Conservation (phyloP, 2,329 filamentous ascomycete genomes). For the Hypoxylon sp. region DNA sequence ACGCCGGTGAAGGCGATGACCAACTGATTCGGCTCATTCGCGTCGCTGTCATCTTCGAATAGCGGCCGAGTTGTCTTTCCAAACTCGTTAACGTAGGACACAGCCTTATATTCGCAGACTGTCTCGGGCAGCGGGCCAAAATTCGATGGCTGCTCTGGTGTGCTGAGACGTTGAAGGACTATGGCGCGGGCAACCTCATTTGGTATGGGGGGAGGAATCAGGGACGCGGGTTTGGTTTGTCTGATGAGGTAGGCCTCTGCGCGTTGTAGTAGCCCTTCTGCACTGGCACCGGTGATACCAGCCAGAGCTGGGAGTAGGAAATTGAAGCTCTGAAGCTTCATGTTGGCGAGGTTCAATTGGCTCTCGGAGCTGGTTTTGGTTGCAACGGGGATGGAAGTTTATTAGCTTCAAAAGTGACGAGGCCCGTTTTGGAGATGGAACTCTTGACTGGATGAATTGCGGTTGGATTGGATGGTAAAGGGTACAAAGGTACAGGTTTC, state of each 20-base stretch:
- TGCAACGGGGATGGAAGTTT: constrained; percentile 21
- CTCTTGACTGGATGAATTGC: constrained; percentile 6
- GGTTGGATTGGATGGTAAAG: no score
- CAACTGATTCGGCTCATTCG: constrained; percentile 59
- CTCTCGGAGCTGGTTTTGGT: constrained; percentile 21
- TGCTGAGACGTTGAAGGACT: constrained; percentile 64
- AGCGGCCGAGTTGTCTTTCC: constrained; percentile 66
- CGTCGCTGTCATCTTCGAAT: constrained; percentile 46
- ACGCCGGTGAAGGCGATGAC: constrained; percentile 68
- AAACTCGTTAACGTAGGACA: constrained; percentile 67
- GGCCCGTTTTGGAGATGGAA: constrained; percentile 10
- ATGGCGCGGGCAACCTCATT: constrained; percentile 66
- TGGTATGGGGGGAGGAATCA: constrained; percentile 55
- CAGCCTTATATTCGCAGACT: constrained; percentile 56
- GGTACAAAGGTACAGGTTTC: no score
- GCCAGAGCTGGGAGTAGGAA: constrained; percentile 50
- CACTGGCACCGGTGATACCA: constrained; percentile 46
- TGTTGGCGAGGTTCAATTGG: constrained; percentile 38
- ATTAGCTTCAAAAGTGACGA: constrained; percentile 17
- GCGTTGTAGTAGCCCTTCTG: constrained; percentile 37
- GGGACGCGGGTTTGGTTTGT: constrained; percentile 45
- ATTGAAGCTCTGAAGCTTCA: constrained; percentile 54
- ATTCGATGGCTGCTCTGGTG: constrained; percentile 57
- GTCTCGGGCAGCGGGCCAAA: constrained; percentile 56
- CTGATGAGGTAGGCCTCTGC: constrained; percentile 65